Evolutionary conservation across 2,329 filamentous ascomycete genomes (phyloP).

Genomic region (Fusarium coffeatum): DNA sequence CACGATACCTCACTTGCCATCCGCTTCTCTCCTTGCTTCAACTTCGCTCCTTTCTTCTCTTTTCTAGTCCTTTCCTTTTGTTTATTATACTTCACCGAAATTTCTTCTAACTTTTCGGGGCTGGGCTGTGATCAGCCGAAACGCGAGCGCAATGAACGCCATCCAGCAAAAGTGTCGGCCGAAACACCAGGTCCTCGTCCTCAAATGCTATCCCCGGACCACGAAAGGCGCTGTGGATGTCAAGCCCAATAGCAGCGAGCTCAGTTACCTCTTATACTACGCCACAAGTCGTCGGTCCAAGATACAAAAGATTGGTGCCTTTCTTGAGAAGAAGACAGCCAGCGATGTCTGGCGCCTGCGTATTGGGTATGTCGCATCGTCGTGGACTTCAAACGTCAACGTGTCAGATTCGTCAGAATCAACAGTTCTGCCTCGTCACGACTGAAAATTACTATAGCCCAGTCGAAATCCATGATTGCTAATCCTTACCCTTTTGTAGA

Average conservation of each 20-base stretch:
- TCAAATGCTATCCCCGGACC: conserved; percentile 95
- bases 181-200: conserved; percentile 94
- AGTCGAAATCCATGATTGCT: conserved; percentile 4
- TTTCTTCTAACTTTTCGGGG: conserved; percentile 12
- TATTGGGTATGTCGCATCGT: conserved; percentile 73
- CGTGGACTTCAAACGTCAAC: conserved; percentile 16
- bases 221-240: conserved; percentile 92
- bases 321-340: conserved; percentile 92
- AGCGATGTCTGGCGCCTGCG: conserved; percentile 90
- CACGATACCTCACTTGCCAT: conserved; percentile 9
- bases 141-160: conserved; percentile 65
- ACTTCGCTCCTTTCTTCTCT: background rate
- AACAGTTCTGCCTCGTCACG: background rate
- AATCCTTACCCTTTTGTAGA: conserved; percentile 57
- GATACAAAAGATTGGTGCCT: conserved; percentile 94
- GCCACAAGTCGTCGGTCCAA: conserved; percentile 93
- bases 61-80: background rate
- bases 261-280: conserved; percentile 97
- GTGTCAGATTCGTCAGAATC: conserved; percentile 22
- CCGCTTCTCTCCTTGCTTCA: conserved; percentile 10
- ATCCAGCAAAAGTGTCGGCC: conserved; percentile 79
- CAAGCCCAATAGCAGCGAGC: conserved; percentile 94
- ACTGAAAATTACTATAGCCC: background rate
- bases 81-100: background rate
- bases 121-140: conserved; percentile 39